Evolutionary conservation across 1,139 yeast genomes (phyloP).

Genomic region (Sugiyamaella paludigena): DNA sequence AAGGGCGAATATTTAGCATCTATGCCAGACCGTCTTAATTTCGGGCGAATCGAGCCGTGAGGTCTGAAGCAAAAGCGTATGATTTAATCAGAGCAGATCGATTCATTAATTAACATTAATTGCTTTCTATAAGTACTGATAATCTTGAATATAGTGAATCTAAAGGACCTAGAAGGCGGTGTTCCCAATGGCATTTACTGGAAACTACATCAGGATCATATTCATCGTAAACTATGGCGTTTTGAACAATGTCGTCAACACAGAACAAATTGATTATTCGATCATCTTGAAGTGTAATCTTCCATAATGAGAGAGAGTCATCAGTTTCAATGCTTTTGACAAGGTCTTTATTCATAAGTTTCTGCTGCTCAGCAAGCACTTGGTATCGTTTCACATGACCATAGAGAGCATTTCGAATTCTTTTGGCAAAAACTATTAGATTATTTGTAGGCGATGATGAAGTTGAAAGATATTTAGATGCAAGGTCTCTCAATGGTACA

Average conservation of each 20-base stretch:
- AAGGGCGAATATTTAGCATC: too few relatives aligned
- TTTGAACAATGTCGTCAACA: conserved; percentile 1
- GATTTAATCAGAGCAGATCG: too few relatives aligned
- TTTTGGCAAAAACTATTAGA: conserved; percentile 20
- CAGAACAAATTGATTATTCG: conserved; percentile 6
- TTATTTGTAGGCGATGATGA: conserved; percentile 4
- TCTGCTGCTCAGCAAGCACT: conserved; percentile 13
- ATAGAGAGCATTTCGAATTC: conserved; percentile 20
- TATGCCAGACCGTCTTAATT: too few relatives aligned
- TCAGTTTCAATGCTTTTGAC: conserved; percentile 21
- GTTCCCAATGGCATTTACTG: conserved; percentile 5
- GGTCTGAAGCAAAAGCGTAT: too few relatives aligned
- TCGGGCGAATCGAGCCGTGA: too few relatives aligned
- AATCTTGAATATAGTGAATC: neutral
- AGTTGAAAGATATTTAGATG: conserved; percentile 18
- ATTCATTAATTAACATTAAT: too few relatives aligned
- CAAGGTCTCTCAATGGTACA: conserved; percentile 24
- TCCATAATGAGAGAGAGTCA: conserved; percentile 21
- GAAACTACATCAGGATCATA: neutral
- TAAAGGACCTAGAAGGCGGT: conserved; percentile 8
- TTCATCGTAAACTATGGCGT: conserved; percentile 7
- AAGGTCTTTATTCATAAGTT: neutral
- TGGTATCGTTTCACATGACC: conserved; percentile 13
- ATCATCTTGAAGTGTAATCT: conserved; percentile 17
- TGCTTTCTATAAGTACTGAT: neutral